Evolutionary conservation across 108 stramenopile species (phyloP), one percentile per base, ranked within the genome.

Genomic region (Fistulifera pelliculosa): DNA sequence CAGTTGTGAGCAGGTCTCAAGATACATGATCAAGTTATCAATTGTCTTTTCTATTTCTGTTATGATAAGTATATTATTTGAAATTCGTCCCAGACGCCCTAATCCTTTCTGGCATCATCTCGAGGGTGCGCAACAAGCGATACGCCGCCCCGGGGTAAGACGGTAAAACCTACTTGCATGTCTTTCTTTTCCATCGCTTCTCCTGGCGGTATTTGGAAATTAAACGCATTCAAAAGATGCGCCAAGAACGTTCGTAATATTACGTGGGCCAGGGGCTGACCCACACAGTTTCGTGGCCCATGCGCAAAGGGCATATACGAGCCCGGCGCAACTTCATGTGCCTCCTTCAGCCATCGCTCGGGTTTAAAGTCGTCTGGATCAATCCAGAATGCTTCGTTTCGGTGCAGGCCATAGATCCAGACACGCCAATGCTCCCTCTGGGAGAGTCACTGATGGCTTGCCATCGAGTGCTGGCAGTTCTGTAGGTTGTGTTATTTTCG

Each of bases 151-250:
- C 66, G 73, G 1, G 94, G 94, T 11, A 95, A 58, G 22, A 95
- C 92, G 17, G 94, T 95, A 59, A 95, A 95, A 6, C 94, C 94
- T 52, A 90, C 94, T 65, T 95, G 90, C 94, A 95, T 94, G 47
- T 94, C 94, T 59, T 90, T 91, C 14, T 3, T 45, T 35, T 35
- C 31, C 8, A 3, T 8, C 8, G 31, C 6, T 35, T 35, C 31
- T 8, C 31, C 31, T 35, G 31, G 8, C 8, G 31, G 31, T 6
- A 35, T 35, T 23, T 81, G 55, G 41, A 87, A 56, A 22, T 59
- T 44, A 51, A 58, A 85, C 43, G 53, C 61, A 16, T 67, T 41
- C 14, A 90, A 17, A 27, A 94, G 57, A 23, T 80, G 78, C 22
- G 90, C 77, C 55, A 95, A 73, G 24, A 93, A 49, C 5, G 86